Evolutionary conservation across 495 filamentous ascomycete species (phyloP), one percentile per base, ranked within the genome.

Genomic region (Tuber melanosporum): DNA sequence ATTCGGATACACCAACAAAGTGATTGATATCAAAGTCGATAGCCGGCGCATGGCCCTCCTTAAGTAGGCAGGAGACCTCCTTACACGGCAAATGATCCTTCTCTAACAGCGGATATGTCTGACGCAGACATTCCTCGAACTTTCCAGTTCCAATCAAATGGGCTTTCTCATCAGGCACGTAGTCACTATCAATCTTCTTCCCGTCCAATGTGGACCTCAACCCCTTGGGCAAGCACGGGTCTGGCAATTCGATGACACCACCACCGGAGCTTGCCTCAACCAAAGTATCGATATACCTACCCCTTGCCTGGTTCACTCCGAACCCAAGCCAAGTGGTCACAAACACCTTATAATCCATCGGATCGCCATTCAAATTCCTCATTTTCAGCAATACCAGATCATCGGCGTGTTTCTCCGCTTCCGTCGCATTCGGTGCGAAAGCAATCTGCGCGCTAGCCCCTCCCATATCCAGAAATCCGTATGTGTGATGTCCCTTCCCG

Each of bases 1-100:
- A 99, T 83, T 99, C 95, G 26, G 94, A 97, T 74, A 99, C 95
- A 12, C 95, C 95, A 42, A 99, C 91, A 82, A 99, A 99, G 83
- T 98, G 95, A 77, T 99, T 99, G 57, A 99, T 91, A 73, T 95
- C 91, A 82, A 98, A 99, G 84, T 99, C 95, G 74, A 99, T 98
- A 1, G 95, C 94, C 0, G 95, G 95, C 3, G 94, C 93, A 82
- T 98, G 94, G 71, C 93, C 88, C 0, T 96, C 93, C 77, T 95
- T 91, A 36, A 99, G 86, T 49, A 99, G 86, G 84, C 95, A 99
- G 0, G 95, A 96, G 22, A 89, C 82, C 82, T 98, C 92, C 5
- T 88, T 83, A 83, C 95, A 99, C 2, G 92, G 91, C 49, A 91
- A 89, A 42, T 71, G 62, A 83, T 97, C 92, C 85, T 98, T 97